Percentiles rank a stretch among this genome's conserved stretches.
Evolutionary conservation across 495 filamentous ascomycete species (phyloP).

Genomic region (Aspergillus sclerotiicarbonarius): DNA sequence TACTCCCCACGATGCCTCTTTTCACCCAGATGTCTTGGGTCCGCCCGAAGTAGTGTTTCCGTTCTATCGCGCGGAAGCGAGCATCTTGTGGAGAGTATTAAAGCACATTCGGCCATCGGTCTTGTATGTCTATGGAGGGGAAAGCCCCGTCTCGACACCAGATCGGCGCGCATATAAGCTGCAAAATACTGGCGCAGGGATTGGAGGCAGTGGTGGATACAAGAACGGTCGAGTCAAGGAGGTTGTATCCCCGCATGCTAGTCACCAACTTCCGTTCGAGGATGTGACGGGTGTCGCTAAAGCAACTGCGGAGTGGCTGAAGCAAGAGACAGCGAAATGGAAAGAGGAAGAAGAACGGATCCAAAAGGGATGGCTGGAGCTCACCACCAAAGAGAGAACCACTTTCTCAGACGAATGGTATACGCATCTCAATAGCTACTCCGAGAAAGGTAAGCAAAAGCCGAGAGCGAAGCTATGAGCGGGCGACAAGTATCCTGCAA

Average conservation of each 20-base stretch:
- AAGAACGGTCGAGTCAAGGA: slow-evolving; percentile 53
- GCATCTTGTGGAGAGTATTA: slow-evolving; percentile 54
- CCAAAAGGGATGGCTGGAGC: not conserved
- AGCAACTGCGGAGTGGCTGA: slow-evolving; percentile 3
- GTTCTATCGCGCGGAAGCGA: slow-evolving; percentile 49
- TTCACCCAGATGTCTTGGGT: slow-evolving; percentile 7
- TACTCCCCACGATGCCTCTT: not conserved
- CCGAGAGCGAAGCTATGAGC: not conserved
- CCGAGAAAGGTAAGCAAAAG: not conserved
- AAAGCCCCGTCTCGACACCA: slow-evolving; percentile 47
- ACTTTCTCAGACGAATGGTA: not conserved
- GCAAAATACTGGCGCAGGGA: slow-evolving; percentile 58
- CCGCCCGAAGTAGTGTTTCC: not conserved
- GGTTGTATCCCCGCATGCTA: slow-evolving; percentile 38
- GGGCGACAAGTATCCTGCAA: not conserved
- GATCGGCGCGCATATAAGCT: slow-evolving; percentile 52
- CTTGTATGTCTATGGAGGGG: slow-evolving; percentile 63
- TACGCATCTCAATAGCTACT: not conserved
- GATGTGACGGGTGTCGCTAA: not conserved
- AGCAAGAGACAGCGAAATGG: not conserved
- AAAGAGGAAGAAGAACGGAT: slow-evolving; percentile 1
- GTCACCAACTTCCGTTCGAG: slow-evolving; percentile 8
- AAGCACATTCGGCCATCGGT: slow-evolving; percentile 57
- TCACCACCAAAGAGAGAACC: not conserved
- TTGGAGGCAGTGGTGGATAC: slow-evolving; percentile 64